Evolutionary conservation across 805 yeast species (phyloP), one percentile per base, ranked within the genome.

Genomic region (Kodamaea kaohsiungensis): DNA sequence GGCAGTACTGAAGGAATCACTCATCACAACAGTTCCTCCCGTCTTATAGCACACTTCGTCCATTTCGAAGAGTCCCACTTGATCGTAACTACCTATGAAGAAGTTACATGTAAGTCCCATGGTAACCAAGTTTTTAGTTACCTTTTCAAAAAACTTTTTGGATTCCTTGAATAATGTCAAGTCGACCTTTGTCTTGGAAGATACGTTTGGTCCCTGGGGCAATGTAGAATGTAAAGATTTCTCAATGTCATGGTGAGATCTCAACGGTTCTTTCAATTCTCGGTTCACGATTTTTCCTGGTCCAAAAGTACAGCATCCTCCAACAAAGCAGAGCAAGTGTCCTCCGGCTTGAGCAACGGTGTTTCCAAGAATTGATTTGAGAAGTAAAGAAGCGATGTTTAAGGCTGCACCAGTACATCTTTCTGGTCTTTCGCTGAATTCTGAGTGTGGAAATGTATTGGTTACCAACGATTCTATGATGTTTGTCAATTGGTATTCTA

Each of bases 21-120:
- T 75, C 72, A 85, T 78, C 2, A 86, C 83, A 22, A 84, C 77
- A 2, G 73, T 71, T 49, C 91, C 91, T 25, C 90, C 90, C 9
- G 89, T 84, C 54, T 75, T 75, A 61, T 78, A 75, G 49, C 83
- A 72, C 9, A 85, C 67, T 13, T 77, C 72, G 55, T 82, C 85
- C 90, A 86, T 86, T 64, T 86, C 91, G 57, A 71, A 80, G 33
- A 86, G 70, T 0, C 91, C 91, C 45, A 84, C 77, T 66, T 86
- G 91, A 65, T 86, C 90, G 64, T 85, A 85, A 10, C 86, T 78
- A 13, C 90, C 90, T 54, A 84, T 78, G 58, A 85, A 84, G 17
- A 85, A 65, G 61, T 84, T 82, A 46, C 85, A 72, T 5, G 84
- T 72, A 52, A 83, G 79, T 0, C 89, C 88, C 57, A 78, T 75